A percentile compares a stretch with the other conserved stretches of the same genome.
Conservation (phyloP, 176 grass and related monocot species). For the Paspalum vaginatum region DNA sequence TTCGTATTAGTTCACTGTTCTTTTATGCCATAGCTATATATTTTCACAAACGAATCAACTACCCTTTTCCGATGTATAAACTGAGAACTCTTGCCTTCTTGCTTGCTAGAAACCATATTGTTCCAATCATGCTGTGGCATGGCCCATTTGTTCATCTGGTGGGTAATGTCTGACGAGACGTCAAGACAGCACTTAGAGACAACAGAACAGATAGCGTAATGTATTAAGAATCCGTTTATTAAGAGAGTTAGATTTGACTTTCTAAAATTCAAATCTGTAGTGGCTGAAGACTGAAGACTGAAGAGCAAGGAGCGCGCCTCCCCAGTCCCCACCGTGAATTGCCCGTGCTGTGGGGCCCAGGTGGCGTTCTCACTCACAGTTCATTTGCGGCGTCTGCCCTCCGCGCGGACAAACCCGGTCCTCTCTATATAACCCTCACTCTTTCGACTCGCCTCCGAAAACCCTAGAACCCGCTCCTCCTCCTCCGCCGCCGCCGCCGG, state of each 20-base stretch:
- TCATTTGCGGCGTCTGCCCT: too few species aligned
- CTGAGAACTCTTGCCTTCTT: background rate
- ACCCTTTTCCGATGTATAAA: background rate
- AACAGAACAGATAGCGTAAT: too few species aligned
- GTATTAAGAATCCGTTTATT: too few species aligned
- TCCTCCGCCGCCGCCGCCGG: constrained; percentile 21
- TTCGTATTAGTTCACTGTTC: background rate
- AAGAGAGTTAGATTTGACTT: too few species aligned
- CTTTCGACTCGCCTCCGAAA: constrained; percentile 45
- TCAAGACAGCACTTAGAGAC: background rate
- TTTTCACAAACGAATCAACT: background rate
- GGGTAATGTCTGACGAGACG: background rate
- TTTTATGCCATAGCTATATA: background rate
- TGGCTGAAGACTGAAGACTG: too few species aligned
- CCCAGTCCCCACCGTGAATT: too few species aligned
- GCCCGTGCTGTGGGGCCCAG: too few species aligned
- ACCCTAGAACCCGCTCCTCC: constrained; percentile 53
- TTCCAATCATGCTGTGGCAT: constrained; percentile 20
- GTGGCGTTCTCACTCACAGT: too few species aligned
- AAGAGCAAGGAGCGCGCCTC: too few species aligned
- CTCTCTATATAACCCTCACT: constrained; percentile 50
- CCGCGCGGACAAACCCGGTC: too few species aligned
- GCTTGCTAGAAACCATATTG: constrained; percentile 6
- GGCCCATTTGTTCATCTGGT: background rate
- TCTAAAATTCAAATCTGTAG: too few species aligned